phyloP scores from a whole-genome alignment of 176 grass and related monocot species.

The Oryza glaberrima region DNA sequence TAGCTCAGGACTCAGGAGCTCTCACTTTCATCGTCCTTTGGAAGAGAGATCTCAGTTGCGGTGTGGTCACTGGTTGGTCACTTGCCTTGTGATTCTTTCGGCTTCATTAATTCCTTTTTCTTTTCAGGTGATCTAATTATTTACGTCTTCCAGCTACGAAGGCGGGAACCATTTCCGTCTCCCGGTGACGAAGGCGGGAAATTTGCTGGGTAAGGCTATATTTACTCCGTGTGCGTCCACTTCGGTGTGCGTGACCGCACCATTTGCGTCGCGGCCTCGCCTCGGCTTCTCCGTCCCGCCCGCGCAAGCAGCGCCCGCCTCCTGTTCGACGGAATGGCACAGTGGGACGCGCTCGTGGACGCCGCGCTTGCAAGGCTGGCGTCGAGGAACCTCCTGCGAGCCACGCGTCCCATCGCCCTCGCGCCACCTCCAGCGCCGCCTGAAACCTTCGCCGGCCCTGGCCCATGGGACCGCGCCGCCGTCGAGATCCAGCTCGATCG shows the following conservation, averaged over 20 bases:
- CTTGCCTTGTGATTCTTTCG: neutral
- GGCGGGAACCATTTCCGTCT: neutral
- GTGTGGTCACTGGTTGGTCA: too few relatives aligned
- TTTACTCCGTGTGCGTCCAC: neutral
- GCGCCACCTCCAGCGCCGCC: neutral
- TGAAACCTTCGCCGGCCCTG: conserved; percentile 50
- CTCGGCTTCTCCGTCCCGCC: conserved; percentile 25
- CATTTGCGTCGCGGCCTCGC: neutral
- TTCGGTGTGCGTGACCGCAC: neutral
- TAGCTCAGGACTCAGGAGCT: neutral
- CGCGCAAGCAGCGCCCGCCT: neutral
- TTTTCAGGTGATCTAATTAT: neutral
- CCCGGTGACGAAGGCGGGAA: neutral
- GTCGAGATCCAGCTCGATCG: conserved; percentile 65
- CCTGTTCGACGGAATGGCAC: conserved; percentile 61
- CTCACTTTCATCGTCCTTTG: too few relatives aligned
- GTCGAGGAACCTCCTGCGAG: conserved; percentile 64
- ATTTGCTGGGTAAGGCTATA: too few relatives aligned
- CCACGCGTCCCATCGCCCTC: conserved; percentile 63
- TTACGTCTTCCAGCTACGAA: neutral
- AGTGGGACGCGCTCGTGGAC: conserved; percentile 68
- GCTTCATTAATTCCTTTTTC: neutral
- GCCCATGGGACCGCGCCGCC: conserved; percentile 69
- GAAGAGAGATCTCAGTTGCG: too few relatives aligned
- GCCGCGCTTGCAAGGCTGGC: conserved; percentile 49